phyloP scores from a whole-genome alignment of 2,329 filamentous ascomycete species.

The Botrytis porri region DNA sequence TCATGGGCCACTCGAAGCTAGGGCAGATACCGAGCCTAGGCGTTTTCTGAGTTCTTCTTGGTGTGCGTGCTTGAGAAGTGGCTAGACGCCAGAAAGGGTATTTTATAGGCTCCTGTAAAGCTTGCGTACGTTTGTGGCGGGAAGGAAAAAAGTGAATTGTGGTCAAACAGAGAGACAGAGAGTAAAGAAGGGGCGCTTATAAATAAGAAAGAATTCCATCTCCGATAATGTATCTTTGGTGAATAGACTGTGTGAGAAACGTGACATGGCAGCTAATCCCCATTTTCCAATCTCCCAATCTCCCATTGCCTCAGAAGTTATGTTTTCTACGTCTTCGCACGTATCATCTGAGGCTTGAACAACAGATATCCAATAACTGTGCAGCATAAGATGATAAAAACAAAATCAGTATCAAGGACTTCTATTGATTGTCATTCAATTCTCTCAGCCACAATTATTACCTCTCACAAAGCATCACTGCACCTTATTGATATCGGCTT shows the following conservation, averaged over 20 bases:
- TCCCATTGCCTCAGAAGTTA: neutral
- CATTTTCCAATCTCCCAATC: neutral
- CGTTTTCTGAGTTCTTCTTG: fast-evolving
- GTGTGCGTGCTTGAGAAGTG: neutral
- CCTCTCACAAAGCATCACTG: neutral
- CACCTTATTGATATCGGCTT: neutral
- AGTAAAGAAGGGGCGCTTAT: neutral
- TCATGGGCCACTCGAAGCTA: neutral
- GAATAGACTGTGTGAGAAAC: neutral
- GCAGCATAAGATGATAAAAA: neutral
- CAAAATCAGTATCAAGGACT: neutral
- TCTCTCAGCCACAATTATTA: neutral
- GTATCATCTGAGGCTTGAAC: neutral
- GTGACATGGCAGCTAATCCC: neutral
- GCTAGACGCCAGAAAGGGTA: neutral
- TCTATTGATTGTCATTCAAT: neutral
- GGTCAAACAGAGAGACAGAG: neutral
- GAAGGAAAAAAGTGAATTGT: neutral
- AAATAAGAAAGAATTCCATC: neutral
- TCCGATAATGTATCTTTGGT: neutral
- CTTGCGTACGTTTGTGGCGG: neutral
- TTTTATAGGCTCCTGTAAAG: neutral
- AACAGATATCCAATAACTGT: neutral
- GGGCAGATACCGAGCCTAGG: neutral
- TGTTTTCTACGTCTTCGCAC: neutral